These are phyloP conservation scores for Sporothrix curviconia DNA, from an alignment of 2,329 filamentous ascomycete species.

Conservation along the genomic window DNA sequence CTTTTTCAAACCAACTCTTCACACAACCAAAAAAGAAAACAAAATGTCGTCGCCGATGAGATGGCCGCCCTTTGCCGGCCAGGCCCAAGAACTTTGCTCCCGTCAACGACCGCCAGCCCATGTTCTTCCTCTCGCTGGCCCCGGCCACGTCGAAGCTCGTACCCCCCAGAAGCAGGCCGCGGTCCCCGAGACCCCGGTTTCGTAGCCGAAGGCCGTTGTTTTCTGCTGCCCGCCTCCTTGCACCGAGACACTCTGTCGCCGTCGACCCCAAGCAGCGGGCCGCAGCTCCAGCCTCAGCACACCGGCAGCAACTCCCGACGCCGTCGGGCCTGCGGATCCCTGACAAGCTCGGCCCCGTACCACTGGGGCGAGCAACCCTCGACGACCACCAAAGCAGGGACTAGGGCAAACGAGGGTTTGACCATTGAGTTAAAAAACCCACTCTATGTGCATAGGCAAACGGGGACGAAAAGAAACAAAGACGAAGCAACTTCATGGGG, in stretches of 20 bases:
- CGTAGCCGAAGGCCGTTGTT: too few species aligned
- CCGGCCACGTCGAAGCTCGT: conserved; percentile 51
- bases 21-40: neutral
- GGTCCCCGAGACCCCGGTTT: conserved; percentile 21
- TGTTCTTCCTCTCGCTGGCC: conserved; percentile 51
- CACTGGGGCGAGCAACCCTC: conserved; percentile 56
- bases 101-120: conserved; percentile 18
- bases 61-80: conserved; percentile 22
- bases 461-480: neutral
- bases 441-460: too few species aligned
- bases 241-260: conserved; percentile 21
- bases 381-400: conserved; percentile 52
- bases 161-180: conserved; percentile 39
- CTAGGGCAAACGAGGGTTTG: conserved; percentile 47
- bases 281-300: conserved; percentile 51
- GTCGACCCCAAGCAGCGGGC: conserved; percentile 30
- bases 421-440: conserved; percentile 31
- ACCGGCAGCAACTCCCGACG: conserved; percentile 29
- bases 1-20: neutral
- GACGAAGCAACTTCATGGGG: neutral
- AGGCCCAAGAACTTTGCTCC: conserved; percentile 22
- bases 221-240: conserved; percentile 15
- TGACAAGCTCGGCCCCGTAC: conserved; percentile 58
- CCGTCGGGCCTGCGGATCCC: conserved; percentile 43
- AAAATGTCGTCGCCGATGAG: conserved; percentile 19